Base-by-base conservation (phyloP, 345 rosid genomes). In the Sonneratia alba region DNA sequence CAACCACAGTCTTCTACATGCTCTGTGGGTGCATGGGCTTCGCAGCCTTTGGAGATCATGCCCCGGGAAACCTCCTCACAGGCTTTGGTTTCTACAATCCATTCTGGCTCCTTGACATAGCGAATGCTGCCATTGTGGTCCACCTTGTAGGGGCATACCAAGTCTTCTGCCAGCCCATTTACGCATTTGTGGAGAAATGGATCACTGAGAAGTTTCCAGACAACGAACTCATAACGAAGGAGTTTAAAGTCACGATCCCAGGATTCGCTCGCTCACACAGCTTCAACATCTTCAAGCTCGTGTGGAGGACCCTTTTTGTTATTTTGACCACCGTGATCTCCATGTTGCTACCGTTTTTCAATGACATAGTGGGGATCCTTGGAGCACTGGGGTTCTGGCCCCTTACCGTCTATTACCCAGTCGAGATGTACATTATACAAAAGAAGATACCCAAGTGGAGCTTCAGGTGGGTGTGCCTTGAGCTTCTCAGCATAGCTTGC, bases 381-480 rank as follows among this genome's bases (percentile, higher is more conserved):
- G 85, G 85, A 4, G 85, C 85, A 1, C 21, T 82, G 19, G 85
- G 85, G n/a, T 82, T 79, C 64, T 82, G 85, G 85, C 85, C 85
- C 13, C 32, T 82, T 24, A 79, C 81, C 0, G 85, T 82, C 37
- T 82, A 77, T 48, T 82, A 79, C 64, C 85, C 85, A 1, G 82
- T 82, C 6, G 82, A 82, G 79, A 79, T 82, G 85, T 82, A 79
- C 73, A 77, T 82, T 45, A 68, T 70, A 6, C 81, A 79, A 27
- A 82, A 68, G 79, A 73, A 56, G 75, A 77, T 82, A 42, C 77
- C 73, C 14, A 82, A 68, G 53, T 82, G 85, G 85, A 79, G 85
- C 69, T 72, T 71, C 12, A 79, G 79, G 56, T 82, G 85, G 85
- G 65, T 82, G 14, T 77, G 77, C 63, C 79, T 82, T 13, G 73